These are phyloP conservation scores for Debaryomyces coudertii DNA, from an alignment of 1,139 yeast species.

Conservation along the genomic window DNA sequence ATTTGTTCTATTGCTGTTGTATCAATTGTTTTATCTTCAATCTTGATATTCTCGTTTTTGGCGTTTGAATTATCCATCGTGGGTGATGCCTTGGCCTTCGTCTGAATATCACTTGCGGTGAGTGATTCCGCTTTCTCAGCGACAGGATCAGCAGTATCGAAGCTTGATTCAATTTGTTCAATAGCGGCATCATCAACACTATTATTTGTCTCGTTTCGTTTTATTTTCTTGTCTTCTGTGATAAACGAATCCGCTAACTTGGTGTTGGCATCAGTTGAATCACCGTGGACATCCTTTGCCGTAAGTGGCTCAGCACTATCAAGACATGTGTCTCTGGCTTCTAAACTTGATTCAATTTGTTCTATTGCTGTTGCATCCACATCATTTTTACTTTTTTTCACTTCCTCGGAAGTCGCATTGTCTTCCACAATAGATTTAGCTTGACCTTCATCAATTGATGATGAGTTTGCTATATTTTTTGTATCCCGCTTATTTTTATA, in stretches of 20 bases:
- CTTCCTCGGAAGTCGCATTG: background rate
- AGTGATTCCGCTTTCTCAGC: background rate
- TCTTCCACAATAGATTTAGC: background rate
- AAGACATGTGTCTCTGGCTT: background rate
- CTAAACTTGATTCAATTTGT: conserved; percentile 13
- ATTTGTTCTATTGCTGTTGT: conserved; percentile 16
- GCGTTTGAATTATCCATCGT: background rate
- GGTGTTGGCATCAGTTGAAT: background rate
- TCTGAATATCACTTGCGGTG: background rate
- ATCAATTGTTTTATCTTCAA: background rate
- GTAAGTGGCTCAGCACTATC: conserved; percentile 3
- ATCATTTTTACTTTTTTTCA: background rate
- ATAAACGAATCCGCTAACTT: background rate
- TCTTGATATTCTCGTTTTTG: background rate
- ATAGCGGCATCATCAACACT: conserved; percentile 10
- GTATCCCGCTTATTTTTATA: background rate
- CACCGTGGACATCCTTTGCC: conserved; percentile 1
- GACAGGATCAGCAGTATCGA: background rate
- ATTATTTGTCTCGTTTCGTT: background rate
- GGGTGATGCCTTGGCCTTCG: background rate
- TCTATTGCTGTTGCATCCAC: conserved; percentile 13
- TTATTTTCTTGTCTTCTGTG: background rate
- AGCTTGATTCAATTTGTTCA: conserved; percentile 13
- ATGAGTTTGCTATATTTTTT: background rate
- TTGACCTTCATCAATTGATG: background rate